Evolutionary conservation across 495 filamentous ascomycete species (phyloP).

Genomic region (Peziza echinospora): DNA sequence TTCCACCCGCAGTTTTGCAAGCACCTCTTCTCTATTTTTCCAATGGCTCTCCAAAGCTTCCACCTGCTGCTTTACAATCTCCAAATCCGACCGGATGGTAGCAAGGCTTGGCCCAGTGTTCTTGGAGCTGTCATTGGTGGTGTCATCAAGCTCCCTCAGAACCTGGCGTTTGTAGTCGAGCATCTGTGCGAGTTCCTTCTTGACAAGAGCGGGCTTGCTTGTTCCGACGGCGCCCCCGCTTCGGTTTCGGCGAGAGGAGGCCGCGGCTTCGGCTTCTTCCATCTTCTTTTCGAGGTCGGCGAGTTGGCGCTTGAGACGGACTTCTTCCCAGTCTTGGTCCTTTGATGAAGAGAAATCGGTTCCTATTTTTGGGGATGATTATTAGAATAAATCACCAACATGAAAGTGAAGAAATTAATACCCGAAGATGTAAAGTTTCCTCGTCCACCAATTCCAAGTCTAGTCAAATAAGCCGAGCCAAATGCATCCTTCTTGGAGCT

Average conservation of each 20-base stretch:
- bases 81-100: slow-evolving; percentile 43
- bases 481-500: slow-evolving; percentile 60
- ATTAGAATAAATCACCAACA: not conserved
- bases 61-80: slow-evolving; percentile 55
- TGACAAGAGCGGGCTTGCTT: slow-evolving; percentile 61
- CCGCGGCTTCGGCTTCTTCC: slow-evolving; percentile 46
- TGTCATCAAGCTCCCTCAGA: slow-evolving; percentile 50
- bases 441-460: slow-evolving; percentile 67
- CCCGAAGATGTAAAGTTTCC: slow-evolving; percentile 40
- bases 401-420: not conserved
- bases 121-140: slow-evolving; percentile 37
- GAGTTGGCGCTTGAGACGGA: slow-evolving; percentile 76
- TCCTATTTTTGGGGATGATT: too few species aligned
- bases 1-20: slow-evolving; percentile 35
- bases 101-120: slow-evolving; percentile 38
- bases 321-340: slow-evolving; percentile 88
- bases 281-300: slow-evolving; percentile 70
- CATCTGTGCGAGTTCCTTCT: slow-evolving; percentile 78
- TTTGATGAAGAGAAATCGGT: slow-evolving; percentile 58
- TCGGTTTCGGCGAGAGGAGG: slow-evolving; percentile 33
- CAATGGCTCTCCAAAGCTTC: slow-evolving; percentile 46
- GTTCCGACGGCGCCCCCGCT: slow-evolving; percentile 22
- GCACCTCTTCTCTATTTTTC: slow-evolving; percentile 31
- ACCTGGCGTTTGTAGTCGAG: slow-evolving; percentile 55
- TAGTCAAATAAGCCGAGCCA: slow-evolving; percentile 83